Evolutionary conservation across 225 moss, liverwort and hornwort species (phyloP), one percentile per base, ranked within the genome.

Genomic region (Marchantia polymorpha): DNA sequence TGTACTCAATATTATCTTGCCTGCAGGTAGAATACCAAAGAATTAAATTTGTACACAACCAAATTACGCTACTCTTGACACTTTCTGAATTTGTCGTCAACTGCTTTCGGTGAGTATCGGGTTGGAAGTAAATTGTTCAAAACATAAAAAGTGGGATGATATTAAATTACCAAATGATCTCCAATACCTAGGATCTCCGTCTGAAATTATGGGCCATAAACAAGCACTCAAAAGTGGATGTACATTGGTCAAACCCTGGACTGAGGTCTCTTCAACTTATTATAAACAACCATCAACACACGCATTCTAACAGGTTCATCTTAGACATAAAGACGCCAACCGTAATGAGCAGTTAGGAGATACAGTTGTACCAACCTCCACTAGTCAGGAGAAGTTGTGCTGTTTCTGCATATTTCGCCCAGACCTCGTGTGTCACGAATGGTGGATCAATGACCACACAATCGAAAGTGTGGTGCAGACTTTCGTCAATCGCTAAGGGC

Each of bases 371-470:
- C 80, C 46, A 50, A 90, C 89, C 99, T 78, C 85, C 91, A 4
- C 65, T 81, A 73, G 82, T 78, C 64, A 99, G 93, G 72, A 99
- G 76, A 66, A 99, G 89, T 50, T 82, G 93, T 10, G 95, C 91
- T 46, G 95, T 94, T 82, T 92, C 89, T 0, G 93, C 93, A 73
- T 99, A 99, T 79, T 95, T 99, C 64, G 91, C 89, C 99, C 99
- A 99, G 69, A 95, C 95, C 81, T 95, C 92, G 50, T 82, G 83
- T 15, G 95, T 93, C 67, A 99, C 89, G 79, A 95, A 99, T 26
- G 99, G 99, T 6, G 99, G 99, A 73, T 99, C 99, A 13, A 99
- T 99, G 25, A 99, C 99, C 83, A 99, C 95, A 83, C 93, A 99
- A 65, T 99, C 99, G 76, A 95, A 99, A 47, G 83, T 78, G 68